A percentile compares a stretch with the other conserved stretches of the same genome.
phyloP scores from a whole-genome alignment of 2,329 filamentous ascomycete genomes.

The Cytospora chrysosperma region DNA sequence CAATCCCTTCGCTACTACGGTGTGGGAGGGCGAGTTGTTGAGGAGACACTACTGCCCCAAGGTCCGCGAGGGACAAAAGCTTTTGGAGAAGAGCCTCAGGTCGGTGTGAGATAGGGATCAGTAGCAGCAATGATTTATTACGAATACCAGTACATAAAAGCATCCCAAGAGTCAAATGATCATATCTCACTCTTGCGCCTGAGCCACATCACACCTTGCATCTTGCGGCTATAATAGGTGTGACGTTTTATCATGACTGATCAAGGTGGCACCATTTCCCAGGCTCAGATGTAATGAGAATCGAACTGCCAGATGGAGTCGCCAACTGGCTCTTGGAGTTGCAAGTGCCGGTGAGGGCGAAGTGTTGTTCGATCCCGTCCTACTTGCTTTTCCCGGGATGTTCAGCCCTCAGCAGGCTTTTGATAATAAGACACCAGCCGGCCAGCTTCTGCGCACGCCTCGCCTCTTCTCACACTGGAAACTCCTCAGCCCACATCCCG shows the following conservation, averaged over 20 bases:
- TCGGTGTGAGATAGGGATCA: constrained; percentile 23
- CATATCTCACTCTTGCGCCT: constrained; percentile 19
- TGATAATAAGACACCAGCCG: neutral
- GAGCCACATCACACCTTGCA: neutral
- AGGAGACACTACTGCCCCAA: constrained; percentile 82
- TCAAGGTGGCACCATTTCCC: neutral
- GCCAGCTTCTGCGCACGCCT: too few species aligned
- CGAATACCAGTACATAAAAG: neutral
- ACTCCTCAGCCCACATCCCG: neutral
- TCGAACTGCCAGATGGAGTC: neutral
- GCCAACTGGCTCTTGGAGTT: neutral
- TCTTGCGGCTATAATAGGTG: neutral
- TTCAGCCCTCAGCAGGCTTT: neutral
- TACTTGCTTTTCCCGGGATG: neutral
- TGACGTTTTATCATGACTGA: neutral
- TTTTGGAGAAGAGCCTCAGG: constrained; percentile 65
- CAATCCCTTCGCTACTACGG: constrained; percentile 85
- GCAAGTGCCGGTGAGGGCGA: neutral
- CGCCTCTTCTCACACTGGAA: neutral
- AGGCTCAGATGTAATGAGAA: neutral
- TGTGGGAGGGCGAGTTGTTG: constrained; percentile 92
- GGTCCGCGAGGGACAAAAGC: constrained; percentile 71
- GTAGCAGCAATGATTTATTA: neutral
- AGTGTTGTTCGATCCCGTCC: neutral
- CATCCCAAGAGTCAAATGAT: constrained; percentile 1